phyloP scores from a whole-genome alignment of 495 filamentous ascomycete genomes.

The Daldinia concentrica region DNA sequence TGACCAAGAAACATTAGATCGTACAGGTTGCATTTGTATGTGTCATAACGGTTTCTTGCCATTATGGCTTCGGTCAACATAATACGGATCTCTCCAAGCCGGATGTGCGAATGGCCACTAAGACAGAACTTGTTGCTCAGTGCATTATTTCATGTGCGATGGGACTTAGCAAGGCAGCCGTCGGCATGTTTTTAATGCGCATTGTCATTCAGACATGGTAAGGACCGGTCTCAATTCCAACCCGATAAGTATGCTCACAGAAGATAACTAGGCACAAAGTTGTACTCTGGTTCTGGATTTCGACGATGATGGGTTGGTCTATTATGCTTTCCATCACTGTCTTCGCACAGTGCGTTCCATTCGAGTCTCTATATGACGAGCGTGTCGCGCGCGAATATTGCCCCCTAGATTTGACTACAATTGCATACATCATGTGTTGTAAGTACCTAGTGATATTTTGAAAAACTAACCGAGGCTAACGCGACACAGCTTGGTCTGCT shows the following conservation, averaged over 20 bases:
- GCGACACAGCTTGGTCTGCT: conserved; percentile 26
- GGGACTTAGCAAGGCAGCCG: conserved; percentile 21
- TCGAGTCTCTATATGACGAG: conserved; percentile 22
- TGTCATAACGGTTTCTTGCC: conserved; percentile 19
- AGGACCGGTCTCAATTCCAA: background rate
- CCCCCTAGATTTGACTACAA: conserved; percentile 11
- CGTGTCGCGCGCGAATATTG: conserved; percentile 13
- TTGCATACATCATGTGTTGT: conserved; percentile 27
- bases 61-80: conserved; percentile 37
- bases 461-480: background rate
- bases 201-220: conserved; percentile 22
- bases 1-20: conserved; percentile 6
- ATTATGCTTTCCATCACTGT: conserved; percentile 18
- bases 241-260: background rate
- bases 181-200: conserved; percentile 27
- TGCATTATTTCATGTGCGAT: conserved; percentile 16
- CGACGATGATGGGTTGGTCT: conserved; percentile 27
- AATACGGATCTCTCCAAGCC: conserved; percentile 15
- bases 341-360: conserved; percentile 26
- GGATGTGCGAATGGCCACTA: conserved; percentile 16
- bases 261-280: conserved; percentile 15
- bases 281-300: conserved; percentile 31
- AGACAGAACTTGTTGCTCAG: conserved; percentile 15
- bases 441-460: background rate
- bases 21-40: conserved; percentile 21